phyloP scores from a whole-genome alignment of 1,284 basidiomycete genomes.

The Lignosus rhinocerotis region DNA sequence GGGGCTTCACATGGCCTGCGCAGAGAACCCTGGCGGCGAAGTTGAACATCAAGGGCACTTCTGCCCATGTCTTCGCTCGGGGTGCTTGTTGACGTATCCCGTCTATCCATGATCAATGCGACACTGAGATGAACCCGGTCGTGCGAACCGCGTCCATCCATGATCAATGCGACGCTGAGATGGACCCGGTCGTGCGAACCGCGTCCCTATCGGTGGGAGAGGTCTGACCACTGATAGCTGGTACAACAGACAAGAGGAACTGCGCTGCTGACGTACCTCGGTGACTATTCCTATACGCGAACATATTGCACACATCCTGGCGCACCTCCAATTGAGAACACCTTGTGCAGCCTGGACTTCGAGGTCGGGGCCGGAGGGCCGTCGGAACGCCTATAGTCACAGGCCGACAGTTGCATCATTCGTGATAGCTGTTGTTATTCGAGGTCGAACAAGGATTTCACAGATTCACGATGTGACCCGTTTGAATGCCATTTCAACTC shows the following conservation, averaged over 20 bases:
- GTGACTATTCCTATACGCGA: slow-evolving; percentile 1
- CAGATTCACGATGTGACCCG: background rate
- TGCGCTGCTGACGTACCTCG: slow-evolving; percentile 3
- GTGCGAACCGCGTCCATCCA: slow-evolving; percentile 10
- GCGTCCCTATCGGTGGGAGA: slow-evolving; percentile 6
- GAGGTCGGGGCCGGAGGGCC: slow-evolving; percentile 1
- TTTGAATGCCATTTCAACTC: background rate
- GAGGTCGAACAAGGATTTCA: background rate
- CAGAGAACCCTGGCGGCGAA: background rate
- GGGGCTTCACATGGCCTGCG: background rate
- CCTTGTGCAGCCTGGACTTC: background rate
- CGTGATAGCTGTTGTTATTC: background rate
- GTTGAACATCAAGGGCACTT: slow-evolving; percentile 1
- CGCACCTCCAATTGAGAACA: background rate
- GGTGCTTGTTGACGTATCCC: slow-evolving; percentile 3
- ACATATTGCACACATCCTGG: background rate
- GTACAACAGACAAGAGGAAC: background rate
- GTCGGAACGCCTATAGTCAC: slow-evolving; percentile 8
- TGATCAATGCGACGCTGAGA: background rate
- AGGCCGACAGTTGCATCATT: background rate
- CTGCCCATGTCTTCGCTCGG: background rate
- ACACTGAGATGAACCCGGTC: background rate
- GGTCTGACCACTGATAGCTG: background rate
- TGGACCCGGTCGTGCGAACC: slow-evolving; percentile 6
- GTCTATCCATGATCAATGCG: slow-evolving; percentile 3